Conservation (phyloP, 768 basidiomycete species). For the Leccinum subgranulosum region DNA sequence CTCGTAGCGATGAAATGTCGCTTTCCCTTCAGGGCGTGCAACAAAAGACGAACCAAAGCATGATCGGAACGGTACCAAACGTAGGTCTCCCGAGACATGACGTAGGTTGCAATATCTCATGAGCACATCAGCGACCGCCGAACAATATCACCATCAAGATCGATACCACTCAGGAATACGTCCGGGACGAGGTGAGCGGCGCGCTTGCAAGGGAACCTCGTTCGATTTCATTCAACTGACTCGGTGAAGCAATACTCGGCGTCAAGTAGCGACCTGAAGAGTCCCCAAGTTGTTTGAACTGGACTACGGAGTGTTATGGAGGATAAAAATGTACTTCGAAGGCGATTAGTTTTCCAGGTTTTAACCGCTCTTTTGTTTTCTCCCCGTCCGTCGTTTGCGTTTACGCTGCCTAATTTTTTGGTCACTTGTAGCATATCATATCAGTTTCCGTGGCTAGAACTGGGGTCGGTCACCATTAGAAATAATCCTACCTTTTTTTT, state of each 20-base stretch:
- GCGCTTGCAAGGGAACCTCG: not conserved
- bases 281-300: slow-evolving; percentile 19
- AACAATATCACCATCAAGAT: slow-evolving; percentile 66
- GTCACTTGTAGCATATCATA: slow-evolving; percentile 16
- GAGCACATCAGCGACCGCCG: slow-evolving; percentile 22
- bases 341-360: not conserved
- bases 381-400: not conserved
- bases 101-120: not conserved
- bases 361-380: slow-evolving; percentile 2
- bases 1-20: slow-evolving; percentile 28
- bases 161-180: slow-evolving; percentile 57
- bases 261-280: slow-evolving; percentile 14
- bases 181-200: slow-evolving; percentile 38
- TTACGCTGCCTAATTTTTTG: slow-evolving; percentile 2
- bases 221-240: not conserved
- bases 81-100: not conserved
- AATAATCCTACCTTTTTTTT: not conserved
- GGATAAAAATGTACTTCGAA: slow-evolving; percentile 3
- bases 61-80: slow-evolving; percentile 9
- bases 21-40: slow-evolving; percentile 29
- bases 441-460: slow-evolving; percentile 11
- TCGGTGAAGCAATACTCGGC: slow-evolving; percentile 21
- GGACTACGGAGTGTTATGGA: not conserved
- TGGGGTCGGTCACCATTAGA: slow-evolving; percentile 11
- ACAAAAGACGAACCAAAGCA: slow-evolving; percentile 20